These are phyloP conservation scores for Hypoxylon rickii DNA, from an alignment of 495 filamentous ascomycete species.

Conservation along the genomic window DNA sequence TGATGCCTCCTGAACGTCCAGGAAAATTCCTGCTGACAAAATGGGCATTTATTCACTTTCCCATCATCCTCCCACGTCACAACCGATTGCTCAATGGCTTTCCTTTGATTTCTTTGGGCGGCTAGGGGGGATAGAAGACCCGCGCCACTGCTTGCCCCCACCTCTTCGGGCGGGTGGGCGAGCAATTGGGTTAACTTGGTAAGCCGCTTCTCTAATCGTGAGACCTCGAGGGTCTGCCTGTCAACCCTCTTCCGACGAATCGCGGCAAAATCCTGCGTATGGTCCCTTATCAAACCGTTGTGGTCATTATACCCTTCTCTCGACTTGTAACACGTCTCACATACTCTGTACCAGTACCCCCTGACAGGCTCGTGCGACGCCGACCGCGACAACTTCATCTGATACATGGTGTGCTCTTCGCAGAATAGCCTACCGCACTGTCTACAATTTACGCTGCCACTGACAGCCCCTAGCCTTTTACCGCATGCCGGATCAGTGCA, in stretches of 20 bases:
- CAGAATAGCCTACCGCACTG: slow-evolving; percentile 93
- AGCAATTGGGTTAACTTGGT: slow-evolving; percentile 88
- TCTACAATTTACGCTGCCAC: slow-evolving; percentile 87
- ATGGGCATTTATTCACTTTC: slow-evolving; percentile 78
- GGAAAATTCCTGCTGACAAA: slow-evolving; percentile 92
- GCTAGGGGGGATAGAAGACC: slow-evolving; percentile 43
- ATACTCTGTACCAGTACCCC: slow-evolving; percentile 92
- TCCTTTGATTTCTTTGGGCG: slow-evolving; percentile 65
- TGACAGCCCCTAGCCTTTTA: slow-evolving; percentile 73
- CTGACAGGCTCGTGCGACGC: slow-evolving; percentile 90
- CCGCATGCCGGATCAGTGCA: slow-evolving; percentile 90
- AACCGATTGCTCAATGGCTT: slow-evolving; percentile 84
- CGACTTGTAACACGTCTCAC: slow-evolving; percentile 97
- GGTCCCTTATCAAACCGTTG: slow-evolving; percentile 69
- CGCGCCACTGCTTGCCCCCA: slow-evolving; percentile 42
- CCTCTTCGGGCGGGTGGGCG: slow-evolving; percentile 67
- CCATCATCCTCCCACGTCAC: slow-evolving; percentile 95
- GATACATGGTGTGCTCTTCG: slow-evolving; percentile 98
- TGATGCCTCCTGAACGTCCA: slow-evolving; percentile 93
- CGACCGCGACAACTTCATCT: slow-evolving; percentile 93
- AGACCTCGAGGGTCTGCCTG: slow-evolving; percentile 80
- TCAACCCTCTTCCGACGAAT: slow-evolving; percentile 79
- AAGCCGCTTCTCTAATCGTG: slow-evolving; percentile 85
- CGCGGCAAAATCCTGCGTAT: slow-evolving; percentile 67
- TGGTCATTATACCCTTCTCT: slow-evolving; percentile 95